Conservation (phyloP, 1,139 yeast species). For the Scheffersomyces illinoinensis region DNA sequence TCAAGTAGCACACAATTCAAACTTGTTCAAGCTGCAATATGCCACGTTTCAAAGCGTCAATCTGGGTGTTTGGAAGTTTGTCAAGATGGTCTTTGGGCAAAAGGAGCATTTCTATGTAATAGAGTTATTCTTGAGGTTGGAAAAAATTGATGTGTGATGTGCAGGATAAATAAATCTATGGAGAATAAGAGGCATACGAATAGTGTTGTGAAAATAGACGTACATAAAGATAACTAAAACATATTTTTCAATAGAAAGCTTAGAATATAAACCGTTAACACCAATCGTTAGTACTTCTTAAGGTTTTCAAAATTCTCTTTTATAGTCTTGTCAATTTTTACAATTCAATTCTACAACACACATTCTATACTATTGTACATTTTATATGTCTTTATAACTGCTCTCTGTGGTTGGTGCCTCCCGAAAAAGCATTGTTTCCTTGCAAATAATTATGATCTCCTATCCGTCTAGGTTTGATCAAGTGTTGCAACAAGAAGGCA, state of each 20-base stretch:
- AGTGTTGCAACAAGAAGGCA: constrained; percentile 47
- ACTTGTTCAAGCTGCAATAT: not conserved
- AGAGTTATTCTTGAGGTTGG: not conserved
- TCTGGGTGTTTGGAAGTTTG: not conserved
- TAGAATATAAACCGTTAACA: too few species aligned
- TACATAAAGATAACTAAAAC: too few species aligned
- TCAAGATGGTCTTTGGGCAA: not conserved
- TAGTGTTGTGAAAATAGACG: not conserved
- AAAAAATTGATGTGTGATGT: not conserved
- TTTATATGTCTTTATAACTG: constrained; percentile 12
- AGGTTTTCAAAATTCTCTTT: too few species aligned
- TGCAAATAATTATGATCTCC: constrained; percentile 50
- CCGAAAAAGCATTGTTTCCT: constrained; percentile 5
- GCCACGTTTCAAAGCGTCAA: not conserved
- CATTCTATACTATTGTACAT: not conserved
- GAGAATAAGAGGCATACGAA: not conserved
- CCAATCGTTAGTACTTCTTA: too few species aligned
- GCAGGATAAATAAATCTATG: not conserved
- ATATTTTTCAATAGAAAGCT: too few species aligned
- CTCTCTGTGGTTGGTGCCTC: constrained; percentile 17
- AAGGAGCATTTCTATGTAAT: not conserved
- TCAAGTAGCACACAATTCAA: constrained; percentile 5
- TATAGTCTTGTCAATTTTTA: not conserved
- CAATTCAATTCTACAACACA: not conserved
- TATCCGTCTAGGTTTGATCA: constrained; percentile 46